Evolutionary conservation across 75 land plant genomes (phyloP), one percentile per base, ranked within the genome.

Genomic region (Pinus taeda): DNA sequence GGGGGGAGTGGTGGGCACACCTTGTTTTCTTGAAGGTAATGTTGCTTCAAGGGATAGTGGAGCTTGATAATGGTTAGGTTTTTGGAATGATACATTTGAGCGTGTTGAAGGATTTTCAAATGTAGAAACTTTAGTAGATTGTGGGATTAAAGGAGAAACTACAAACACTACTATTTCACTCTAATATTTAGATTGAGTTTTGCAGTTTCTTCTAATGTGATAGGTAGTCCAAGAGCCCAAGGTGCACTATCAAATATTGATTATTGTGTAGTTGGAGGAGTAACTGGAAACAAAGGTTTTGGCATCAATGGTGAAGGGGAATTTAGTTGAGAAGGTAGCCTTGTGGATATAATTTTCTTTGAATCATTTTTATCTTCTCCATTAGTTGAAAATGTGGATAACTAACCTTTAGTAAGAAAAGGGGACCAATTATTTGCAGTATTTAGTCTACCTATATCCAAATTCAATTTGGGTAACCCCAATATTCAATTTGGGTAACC

Each of bases 191-290:
- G 82, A 60, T 71, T 84, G 86, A 75, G 83, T 71, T 86, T 84
- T 67, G 88, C 78, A 8, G 84, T 74, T 77, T 81, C 87, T 74
- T 70, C 74, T 20, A 63, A 80, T 59, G 81, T 80, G n/a, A 71
- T 71, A 21, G 89, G 83, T 56, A 86, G 85, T 17, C 87, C 94
- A 74, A 89, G 82, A 30, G 74, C 60, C 21, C 85, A 80, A 53
- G 92, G 88, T 64, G 83, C 90, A 83, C 85, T 85, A 12, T 79
- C 83, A 64, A 76, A 88, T 81, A 85, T 81, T 76, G 88, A 79
- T 12, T 84, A 55, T 33, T 83, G 81, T 60, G 78, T 42, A 33
- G 90, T 83, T 58, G n/a, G n/a, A n/a, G 88, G 86, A 26, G 75
- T 74, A 75, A 20, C 76, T 18, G 88, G 85, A 26, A 56, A 67